Evolutionary conservation across 2,329 filamentous ascomycete genomes (phyloP).

Genomic region (Talaromyces sp.): DNA sequence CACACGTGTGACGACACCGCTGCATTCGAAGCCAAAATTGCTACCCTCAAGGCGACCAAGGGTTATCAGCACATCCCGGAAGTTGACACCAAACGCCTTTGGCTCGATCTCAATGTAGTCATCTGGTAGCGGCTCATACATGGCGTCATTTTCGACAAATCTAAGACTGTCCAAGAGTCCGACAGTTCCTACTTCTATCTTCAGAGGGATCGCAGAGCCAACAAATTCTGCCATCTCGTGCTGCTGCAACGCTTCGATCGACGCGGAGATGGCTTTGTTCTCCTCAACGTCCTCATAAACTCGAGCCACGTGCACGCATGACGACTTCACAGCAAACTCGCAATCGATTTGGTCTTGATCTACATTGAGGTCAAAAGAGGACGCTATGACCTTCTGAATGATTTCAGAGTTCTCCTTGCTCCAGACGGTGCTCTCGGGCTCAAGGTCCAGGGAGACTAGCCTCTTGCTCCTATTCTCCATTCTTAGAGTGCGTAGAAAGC

Average conservation of each 20-base stretch:
- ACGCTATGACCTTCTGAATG: neutral
- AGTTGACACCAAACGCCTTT: constrained; percentile 2
- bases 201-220: neutral
- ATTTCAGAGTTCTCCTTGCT: neutral
- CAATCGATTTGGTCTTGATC: neutral
- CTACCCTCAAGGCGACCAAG: neutral
- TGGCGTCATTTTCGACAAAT: constrained; percentile 1
- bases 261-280: neutral
- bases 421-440: neutral
- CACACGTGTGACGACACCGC: constrained; percentile 6
- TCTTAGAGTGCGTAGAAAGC: neutral
- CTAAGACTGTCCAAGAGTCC: neutral
- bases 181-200: neutral
- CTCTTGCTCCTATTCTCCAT: neutral
- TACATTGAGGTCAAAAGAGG: neutral
- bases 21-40: constrained; percentile 1
- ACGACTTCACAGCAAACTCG: neutral
- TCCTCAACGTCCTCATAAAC: neutral
- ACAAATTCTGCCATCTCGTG: neutral
- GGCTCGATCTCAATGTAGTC: constrained; percentile 1
- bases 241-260: neutral
- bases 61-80: constrained; percentile 2
- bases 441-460: neutral
- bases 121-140: neutral
- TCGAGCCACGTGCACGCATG: neutral